Evolutionary conservation across 129 eudicot genomes (phyloP), one percentile per base, ranked within the genome.

Genomic region (Arctium lappa): DNA sequence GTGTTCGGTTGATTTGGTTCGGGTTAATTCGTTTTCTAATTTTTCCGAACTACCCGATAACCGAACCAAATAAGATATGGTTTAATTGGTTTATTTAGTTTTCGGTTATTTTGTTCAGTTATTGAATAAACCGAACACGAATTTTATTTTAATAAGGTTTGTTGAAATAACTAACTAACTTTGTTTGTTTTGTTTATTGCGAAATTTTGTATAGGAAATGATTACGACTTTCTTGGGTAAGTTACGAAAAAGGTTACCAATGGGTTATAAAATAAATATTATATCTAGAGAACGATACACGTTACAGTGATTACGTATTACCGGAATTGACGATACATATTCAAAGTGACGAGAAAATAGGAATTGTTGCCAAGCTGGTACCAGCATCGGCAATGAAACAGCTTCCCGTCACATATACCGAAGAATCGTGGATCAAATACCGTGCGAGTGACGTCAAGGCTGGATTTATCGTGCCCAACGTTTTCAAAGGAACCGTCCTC

Each of bases 301-400:
- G 8, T 22, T 65, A 18, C 2, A 66, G 4, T 5, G 10, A 15
- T 69, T 79, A 18, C 46, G 71, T 46, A 46, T 31, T n/a, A 16
- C 71, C 39, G 38, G 65, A 40, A 15, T 39, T 81, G 36, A 53
- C 13, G 30, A 74, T 38, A 40, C 39, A 2, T 18, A 66, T 69
- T 88, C 79, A 89, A 22, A 89, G 92, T n/a, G 92, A 84, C 1
- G 92, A 89, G 75, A 73, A 86, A 56, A 89, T 81, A 7, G 92
- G 92, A 40, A 84, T 38, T 1, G 88, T 84, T 30, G 86, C 73
- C 6, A 89, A 60, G 72, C 85, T 84, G 48, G 84, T 76, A 75
- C 92, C 92, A 10, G 88, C 81, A 73, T 89, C 92, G 0, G 85
- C 90, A 74, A 86, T 84, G 76, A 86, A 84, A 73, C 86, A 81